Evolutionary conservation across 2,329 filamentous ascomycete species (phyloP).

Genomic region (Colletotrichum sp.): DNA sequence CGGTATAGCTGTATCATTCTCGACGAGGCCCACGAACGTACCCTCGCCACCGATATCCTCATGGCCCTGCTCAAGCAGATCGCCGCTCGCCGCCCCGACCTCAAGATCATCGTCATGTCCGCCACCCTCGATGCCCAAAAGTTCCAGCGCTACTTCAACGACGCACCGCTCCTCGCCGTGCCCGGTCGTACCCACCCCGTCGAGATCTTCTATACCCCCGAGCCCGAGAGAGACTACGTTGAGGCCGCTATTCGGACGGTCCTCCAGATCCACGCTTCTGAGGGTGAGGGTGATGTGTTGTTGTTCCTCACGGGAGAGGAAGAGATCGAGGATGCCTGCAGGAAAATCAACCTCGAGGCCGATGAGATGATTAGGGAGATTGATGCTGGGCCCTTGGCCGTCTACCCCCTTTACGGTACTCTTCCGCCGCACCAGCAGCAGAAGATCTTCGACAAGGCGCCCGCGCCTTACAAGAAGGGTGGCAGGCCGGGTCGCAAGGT

Average conservation of each 20-base stretch:
- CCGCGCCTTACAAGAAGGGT: constrained; percentile 72
- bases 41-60: constrained; percentile 93
- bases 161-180: constrained; percentile 90
- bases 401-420: constrained; percentile 94
- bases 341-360: constrained; percentile 88
- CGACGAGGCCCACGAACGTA: constrained; percentile 97
- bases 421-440: constrained; percentile 93
- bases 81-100: constrained; percentile 77
- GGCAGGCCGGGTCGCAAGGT: constrained; percentile 91
- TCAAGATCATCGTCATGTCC: constrained; percentile 99
- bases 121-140: constrained; percentile 97
- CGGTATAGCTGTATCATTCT: constrained; percentile 98
- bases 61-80: constrained; percentile 97
- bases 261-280: constrained; percentile 92
- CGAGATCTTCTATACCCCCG: constrained; percentile 97
- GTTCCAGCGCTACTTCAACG: constrained; percentile 96
- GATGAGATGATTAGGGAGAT: constrained; percentile 93
- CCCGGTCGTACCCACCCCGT: constrained; percentile 95
- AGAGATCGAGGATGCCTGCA: constrained; percentile 95
- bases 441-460: constrained; percentile 91
- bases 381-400: constrained; percentile 85
- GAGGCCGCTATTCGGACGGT: constrained; percentile 95
- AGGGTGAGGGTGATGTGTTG: constrained; percentile 90
- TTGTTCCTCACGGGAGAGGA: constrained; percentile 97
- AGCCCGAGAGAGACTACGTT: constrained; percentile 95